A percentile compares a stretch with the other conserved stretches of the same genome.
phyloP scores from a whole-genome alignment of 2,329 filamentous ascomycete species.

The Paraphaeosphaeria sporulosa region DNA sequence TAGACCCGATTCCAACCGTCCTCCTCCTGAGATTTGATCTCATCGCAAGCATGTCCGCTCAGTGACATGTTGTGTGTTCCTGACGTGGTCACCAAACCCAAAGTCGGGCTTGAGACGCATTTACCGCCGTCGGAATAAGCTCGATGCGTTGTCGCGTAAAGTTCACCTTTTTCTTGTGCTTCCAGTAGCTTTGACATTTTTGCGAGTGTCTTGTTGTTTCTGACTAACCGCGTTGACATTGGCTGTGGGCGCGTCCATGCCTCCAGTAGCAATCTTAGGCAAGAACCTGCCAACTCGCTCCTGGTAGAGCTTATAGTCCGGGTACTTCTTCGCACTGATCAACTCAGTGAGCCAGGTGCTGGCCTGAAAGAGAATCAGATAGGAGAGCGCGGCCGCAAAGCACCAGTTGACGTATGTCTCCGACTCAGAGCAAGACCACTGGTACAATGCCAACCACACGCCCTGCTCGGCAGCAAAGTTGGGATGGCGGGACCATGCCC shows the following conservation, averaged over 20 bases:
- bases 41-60: too few relatives aligned
- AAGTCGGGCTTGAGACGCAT: too few relatives aligned
- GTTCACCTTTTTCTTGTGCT: conserved; percentile 20
- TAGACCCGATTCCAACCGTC: too few relatives aligned
- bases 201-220: conserved; percentile 18
- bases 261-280: conserved; percentile 60
- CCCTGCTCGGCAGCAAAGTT: conserved; percentile 94
- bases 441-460: conserved; percentile 87
- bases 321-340: conserved; percentile 82
- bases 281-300: conserved; percentile 82
- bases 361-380: conserved; percentile 84
- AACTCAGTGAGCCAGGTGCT: conserved; percentile 88
- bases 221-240: conserved; percentile 28
- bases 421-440: conserved; percentile 82
- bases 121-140: neutral
- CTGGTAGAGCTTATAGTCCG: conserved; percentile 87
- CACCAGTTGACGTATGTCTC: conserved; percentile 81
- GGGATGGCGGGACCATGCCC: conserved; percentile 87
- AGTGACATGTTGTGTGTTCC: too few relatives aligned
- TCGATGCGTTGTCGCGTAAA: neutral
- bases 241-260: conserved; percentile 35
- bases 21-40: too few relatives aligned
- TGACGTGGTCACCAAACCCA: too few relatives aligned
- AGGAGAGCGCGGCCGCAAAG: conserved; percentile 70
- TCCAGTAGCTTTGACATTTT: conserved; percentile 23